A percentile compares a stretch with the other conserved stretches of the same genome.
Evolutionary conservation across 1,139 yeast genomes (phyloP).

Genomic region (Suhomyces bribrorum): DNA sequence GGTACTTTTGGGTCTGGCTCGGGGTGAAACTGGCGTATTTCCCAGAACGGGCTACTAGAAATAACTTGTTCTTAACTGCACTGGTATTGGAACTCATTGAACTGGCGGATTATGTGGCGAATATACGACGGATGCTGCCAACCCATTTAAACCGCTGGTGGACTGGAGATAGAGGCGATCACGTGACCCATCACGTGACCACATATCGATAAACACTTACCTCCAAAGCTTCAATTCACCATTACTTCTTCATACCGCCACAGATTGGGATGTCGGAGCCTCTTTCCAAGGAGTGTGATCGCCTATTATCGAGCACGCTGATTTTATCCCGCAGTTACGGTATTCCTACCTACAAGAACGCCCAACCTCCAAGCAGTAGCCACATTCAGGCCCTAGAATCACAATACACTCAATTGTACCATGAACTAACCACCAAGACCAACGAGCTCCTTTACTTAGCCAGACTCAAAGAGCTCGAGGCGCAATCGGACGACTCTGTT

Average conservation of each 20-base stretch:
- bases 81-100: slow-evolving; percentile 6
- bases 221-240: too few species aligned
- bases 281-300: slow-evolving; percentile 24
- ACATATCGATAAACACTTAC: slow-evolving; percentile 1
- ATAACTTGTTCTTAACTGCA: slow-evolving; percentile 18
- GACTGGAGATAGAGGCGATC: too few species aligned
- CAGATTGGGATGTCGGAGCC: slow-evolving; percentile 14
- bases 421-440: slow-evolving; percentile 25
- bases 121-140: background rate
- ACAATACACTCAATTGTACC: slow-evolving; percentile 25
- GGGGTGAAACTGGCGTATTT: slow-evolving; percentile 20
- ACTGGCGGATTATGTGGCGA: background rate
- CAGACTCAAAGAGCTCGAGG: slow-evolving; percentile 22
- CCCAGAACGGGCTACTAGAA: slow-evolving; percentile 22
- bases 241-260: too few species aligned
- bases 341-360: slow-evolving; percentile 18
- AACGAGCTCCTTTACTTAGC: slow-evolving; percentile 34
- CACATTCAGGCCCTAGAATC: slow-evolving; percentile 20
- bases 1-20: slow-evolving; percentile 19
- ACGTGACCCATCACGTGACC: too few species aligned
- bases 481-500: slow-evolving; percentile 16
- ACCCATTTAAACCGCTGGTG: background rate
- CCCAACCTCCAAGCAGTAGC: background rate
- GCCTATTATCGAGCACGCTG: slow-evolving; percentile 21
- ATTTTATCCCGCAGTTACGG: slow-evolving; percentile 33